Evolutionary conservation across 139 green algal species (phyloP), one percentile per base, ranked within the genome.

Genomic region (Asterochloris erici): DNA sequence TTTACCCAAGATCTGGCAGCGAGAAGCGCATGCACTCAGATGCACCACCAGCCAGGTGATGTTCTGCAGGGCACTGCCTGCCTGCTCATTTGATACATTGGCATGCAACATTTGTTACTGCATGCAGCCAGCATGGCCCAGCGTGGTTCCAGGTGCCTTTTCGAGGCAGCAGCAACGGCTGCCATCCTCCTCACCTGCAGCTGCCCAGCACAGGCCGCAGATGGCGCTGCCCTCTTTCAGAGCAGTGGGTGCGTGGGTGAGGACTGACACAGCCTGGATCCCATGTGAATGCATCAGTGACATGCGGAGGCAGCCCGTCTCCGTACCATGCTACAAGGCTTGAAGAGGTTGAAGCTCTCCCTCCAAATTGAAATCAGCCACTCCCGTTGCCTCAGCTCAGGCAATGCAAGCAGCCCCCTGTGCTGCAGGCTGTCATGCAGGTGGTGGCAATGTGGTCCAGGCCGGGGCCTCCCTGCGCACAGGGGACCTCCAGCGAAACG

Each of bases 391-490:
- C 38, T 54, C 2, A 54, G 38, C 38, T 54, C 38, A 54, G 38
- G 38, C 38, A 54, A 54, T 54, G 38, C 68, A 23, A 73, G 23
- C 9, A 10, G 9, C 23, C 15, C 73, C 73, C 29, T 79, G 38
- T 66, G 38, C 14, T 75, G 24, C 87, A 92, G 93, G 90, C 0
- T 97, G 93, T 82, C 93, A 97, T 82, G 79, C 86, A 15, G 88
- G 88, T 19, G 93, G 93, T 11, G 93, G 93, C 29, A 97, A 97
- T 84, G 84, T 97, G 9, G 73, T 96, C 63, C 87, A 91, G 62
- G 88, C 85, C 6, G 89, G 89, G 9, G 89, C 89, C 10, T 93
- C 90, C 0, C 90, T 96, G 38, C 90, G 87, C 47, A 82, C 82
- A 4, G 84, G 81, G 10, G 92, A 94, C 81, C 70, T 90, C 23